phyloP scores from a whole-genome alignment of 768 basidiomycete genomes.

The Pleurotus cornucopiae region DNA sequence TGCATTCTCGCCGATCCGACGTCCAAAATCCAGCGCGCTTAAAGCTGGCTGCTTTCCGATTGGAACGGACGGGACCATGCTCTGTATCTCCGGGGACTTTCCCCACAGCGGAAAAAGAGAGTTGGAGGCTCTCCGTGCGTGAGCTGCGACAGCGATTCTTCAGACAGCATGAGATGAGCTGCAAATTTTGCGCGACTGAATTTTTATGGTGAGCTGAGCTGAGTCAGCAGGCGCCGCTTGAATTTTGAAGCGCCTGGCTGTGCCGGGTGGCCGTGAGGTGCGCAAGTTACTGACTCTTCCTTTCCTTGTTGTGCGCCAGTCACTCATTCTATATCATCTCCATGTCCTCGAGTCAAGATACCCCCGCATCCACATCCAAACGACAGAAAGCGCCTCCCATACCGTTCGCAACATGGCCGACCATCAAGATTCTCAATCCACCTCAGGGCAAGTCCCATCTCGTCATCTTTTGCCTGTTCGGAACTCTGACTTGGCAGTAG shows the following conservation, averaged over 20 bases:
- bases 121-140: conserved; percentile 56
- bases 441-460: conserved; percentile 36
- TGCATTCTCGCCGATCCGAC: conserved; percentile 45
- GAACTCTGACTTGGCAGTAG: conserved; percentile 23
- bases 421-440: conserved; percentile 49
- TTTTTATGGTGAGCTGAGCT: conserved; percentile 9
- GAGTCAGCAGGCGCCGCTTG: conserved; percentile 1
- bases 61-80: conserved; percentile 46
- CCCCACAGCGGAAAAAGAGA: conserved; percentile 70
- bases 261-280: not conserved
- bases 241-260: conserved; percentile 20
- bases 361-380: conserved; percentile 1
- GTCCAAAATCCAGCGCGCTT: conserved; percentile 61
- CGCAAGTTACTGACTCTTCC: not conserved
- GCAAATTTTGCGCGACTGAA: conserved; percentile 17
- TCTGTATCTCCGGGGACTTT: conserved; percentile 93
- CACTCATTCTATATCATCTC: not conserved
- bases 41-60: conserved; percentile 69
- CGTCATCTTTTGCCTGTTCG: not conserved
- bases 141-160: conserved; percentile 87
- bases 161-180: conserved; percentile 44
- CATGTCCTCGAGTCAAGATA: conserved; percentile 6
- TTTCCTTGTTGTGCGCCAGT: not conserved
- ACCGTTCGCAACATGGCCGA: conserved; percentile 33
- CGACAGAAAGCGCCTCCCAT: not conserved